Percentiles rank a stretch among this genome's conserved stretches.
Conservation (phyloP, 2,329 filamentous ascomycete species). For the Scytalidium sp. region DNA sequence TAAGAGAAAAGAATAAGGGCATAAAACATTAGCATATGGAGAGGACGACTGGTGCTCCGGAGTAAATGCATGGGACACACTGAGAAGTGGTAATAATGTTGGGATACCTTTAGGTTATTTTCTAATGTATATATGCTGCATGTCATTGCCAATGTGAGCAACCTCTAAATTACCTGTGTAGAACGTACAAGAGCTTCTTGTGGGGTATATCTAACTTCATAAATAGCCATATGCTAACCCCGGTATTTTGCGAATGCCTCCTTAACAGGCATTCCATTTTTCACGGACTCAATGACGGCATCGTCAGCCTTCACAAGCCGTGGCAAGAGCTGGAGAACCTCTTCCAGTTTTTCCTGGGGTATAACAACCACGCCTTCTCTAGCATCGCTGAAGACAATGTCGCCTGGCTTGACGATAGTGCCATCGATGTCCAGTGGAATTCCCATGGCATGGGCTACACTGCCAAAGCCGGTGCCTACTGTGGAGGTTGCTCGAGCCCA, state of each 20-base stretch:
- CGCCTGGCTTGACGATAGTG: constrained; percentile 48
- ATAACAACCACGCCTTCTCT: constrained; percentile 69
- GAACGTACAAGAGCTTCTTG: too few relatives aligned
- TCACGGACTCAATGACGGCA: constrained; percentile 63
- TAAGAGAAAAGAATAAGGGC: constrained; percentile 2
- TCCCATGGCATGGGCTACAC: constrained; percentile 52
- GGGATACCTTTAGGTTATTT: too few relatives aligned
- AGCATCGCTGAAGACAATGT: constrained; percentile 68
- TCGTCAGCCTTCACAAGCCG: constrained; percentile 45
- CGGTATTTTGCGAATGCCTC: constrained; percentile 58
- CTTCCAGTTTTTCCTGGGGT: constrained; percentile 55
- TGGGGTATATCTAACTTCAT: too few relatives aligned
- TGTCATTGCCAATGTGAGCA: too few relatives aligned
- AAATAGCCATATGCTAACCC: too few relatives aligned
- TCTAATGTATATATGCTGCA: too few relatives aligned
- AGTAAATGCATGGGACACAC: too few relatives aligned
- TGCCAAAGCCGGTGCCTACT: constrained; percentile 54
- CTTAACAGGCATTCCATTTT: constrained; percentile 56
- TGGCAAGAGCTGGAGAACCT: constrained; percentile 56
- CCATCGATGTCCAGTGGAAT: constrained; percentile 42
- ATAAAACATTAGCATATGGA: background rate
- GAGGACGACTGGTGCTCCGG: background rate
- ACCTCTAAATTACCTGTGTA: too few relatives aligned
- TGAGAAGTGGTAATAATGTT: too few relatives aligned
- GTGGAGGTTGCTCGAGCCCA: constrained; percentile 56